A percentile compares a stretch with the other conserved stretches of the same genome.
Evolutionary conservation across 1,284 basidiomycete species (phyloP).

Genomic region (Boletellus deceptivus): DNA sequence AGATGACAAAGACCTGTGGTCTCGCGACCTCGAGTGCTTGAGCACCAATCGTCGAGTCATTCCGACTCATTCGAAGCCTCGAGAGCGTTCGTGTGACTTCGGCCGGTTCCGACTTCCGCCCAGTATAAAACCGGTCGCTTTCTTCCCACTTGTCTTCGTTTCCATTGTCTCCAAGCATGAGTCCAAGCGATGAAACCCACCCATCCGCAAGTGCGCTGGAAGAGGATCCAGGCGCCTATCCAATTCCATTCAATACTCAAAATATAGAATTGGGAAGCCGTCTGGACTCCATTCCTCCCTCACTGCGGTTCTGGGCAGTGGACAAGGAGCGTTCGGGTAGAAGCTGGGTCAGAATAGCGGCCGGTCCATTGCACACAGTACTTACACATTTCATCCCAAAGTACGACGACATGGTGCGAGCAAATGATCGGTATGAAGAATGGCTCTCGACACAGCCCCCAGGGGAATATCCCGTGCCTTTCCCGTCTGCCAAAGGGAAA

Average conservation of each 20-base stretch:
- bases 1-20: no score
- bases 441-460: slow-evolving; percentile 10
- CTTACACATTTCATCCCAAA: slow-evolving; percentile 5
- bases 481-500: neutral
- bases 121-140: neutral
- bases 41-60: no score
- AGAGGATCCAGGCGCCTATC: slow-evolving; percentile 20
- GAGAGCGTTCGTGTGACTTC: neutral
- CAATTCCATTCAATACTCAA: slow-evolving; percentile 4
- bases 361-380: neutral
- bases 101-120: neutral
- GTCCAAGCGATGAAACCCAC: no score
- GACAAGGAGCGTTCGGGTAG: neutral
- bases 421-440: slow-evolving; percentile 17
- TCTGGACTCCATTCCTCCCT: slow-evolving; percentile 14
- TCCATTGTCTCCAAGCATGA: neutral
- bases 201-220: neutral
- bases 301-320: slow-evolving; percentile 18
- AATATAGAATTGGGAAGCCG: slow-evolving; percentile 15
- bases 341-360: slow-evolving; percentile 16
- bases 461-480: slow-evolving; percentile 18
- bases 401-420: slow-evolving; percentile 8
- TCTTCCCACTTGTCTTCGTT: neutral
- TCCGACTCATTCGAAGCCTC: no score
- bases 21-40: no score